Conservation (phyloP, 2,329 filamentous ascomycete species). For the Dichotomopilus funicola region DNA sequence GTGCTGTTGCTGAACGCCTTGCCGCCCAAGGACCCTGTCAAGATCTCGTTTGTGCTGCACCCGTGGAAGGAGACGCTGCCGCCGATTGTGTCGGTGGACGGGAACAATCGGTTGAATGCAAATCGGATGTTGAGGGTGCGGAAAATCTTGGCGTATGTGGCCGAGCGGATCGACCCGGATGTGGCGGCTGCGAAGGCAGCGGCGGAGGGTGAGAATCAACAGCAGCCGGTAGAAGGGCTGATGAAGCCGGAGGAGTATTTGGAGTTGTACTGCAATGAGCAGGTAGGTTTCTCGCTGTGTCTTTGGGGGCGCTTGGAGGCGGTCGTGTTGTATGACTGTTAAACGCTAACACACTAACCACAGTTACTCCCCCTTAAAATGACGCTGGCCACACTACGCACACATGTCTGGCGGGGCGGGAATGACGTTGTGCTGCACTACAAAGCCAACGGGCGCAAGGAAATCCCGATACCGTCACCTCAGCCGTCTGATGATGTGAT, state of each 20-base stretch:
- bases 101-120: slow-evolving; percentile 86
- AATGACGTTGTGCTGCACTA: slow-evolving; percentile 88
- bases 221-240: slow-evolving; percentile 12
- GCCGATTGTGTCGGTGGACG: slow-evolving; percentile 65
- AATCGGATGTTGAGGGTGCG: slow-evolving; percentile 94
- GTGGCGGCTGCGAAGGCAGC: slow-evolving; percentile 45
- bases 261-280: slow-evolving; percentile 89
- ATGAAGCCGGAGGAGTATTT: slow-evolving; percentile 86
- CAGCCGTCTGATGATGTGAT: slow-evolving; percentile 14
- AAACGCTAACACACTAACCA: slow-evolving; percentile 13
- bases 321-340: too few species aligned
- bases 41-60: slow-evolving; percentile 89
- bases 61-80: slow-evolving; percentile 72
- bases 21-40: slow-evolving; percentile 83
- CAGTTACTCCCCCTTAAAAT: slow-evolving; percentile 70
- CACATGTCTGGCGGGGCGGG: slow-evolving; percentile 92
- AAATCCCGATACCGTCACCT: slow-evolving; percentile 38
- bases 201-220: slow-evolving; percentile 33
- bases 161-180: slow-evolving; percentile 75
- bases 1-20: slow-evolving; percentile 76
- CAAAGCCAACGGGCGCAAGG: slow-evolving; percentile 81
- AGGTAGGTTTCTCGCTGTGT: slow-evolving; percentile 48
- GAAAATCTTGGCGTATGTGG: slow-evolving; percentile 89
- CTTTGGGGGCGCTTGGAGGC: too few species aligned
- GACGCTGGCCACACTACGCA: slow-evolving; percentile 87